Percentiles rank a stretch among this genome's conserved stretches.
These are phyloP conservation scores for Streptanthus diversifolius DNA, from an alignment of 345 rosid genomes.

Conservation along the genomic window DNA sequence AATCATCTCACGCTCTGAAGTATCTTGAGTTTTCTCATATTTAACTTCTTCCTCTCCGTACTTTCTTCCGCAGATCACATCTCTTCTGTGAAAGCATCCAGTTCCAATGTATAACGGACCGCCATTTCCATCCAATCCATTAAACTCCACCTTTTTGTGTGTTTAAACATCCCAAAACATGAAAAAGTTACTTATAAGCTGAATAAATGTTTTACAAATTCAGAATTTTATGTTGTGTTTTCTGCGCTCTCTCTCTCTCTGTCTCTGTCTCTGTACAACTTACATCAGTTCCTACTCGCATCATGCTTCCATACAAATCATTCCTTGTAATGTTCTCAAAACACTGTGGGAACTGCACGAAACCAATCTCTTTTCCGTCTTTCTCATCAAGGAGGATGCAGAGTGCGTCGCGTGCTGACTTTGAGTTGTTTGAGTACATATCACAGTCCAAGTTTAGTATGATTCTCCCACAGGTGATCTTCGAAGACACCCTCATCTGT, in stretches of 20 bases:
- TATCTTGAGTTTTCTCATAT: slow-evolving; percentile 8
- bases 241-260: neutral
- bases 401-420: slow-evolving; percentile 56
- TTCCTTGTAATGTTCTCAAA: slow-evolving; percentile 53
- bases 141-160: slow-evolving; percentile 51
- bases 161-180: slow-evolving; percentile 34
- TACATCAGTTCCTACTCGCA: slow-evolving; percentile 11
- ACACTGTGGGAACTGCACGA: slow-evolving; percentile 62
- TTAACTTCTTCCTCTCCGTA: slow-evolving; percentile 24
- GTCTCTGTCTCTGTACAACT: neutral
- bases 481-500: slow-evolving; percentile 69
- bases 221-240: neutral
- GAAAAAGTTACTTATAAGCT: neutral
- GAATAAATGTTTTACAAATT: neutral
- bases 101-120: slow-evolving; percentile 66
- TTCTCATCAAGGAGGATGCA: slow-evolving; percentile 82
- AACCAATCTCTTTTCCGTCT: slow-evolving; percentile 56
- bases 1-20: slow-evolving; percentile 26
- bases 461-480: slow-evolving; percentile 52
- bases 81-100: slow-evolving; percentile 85
- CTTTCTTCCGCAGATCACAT: slow-evolving; percentile 50
- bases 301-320: slow-evolving; percentile 43
- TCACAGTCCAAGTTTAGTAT: slow-evolving; percentile 76
- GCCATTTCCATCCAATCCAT: slow-evolving; percentile 65
- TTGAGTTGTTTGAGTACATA: slow-evolving; percentile 69